These are phyloP conservation scores for Saturnispora hagleri DNA, from an alignment of 805 yeast genomes.

Conservation along the genomic window DNA sequence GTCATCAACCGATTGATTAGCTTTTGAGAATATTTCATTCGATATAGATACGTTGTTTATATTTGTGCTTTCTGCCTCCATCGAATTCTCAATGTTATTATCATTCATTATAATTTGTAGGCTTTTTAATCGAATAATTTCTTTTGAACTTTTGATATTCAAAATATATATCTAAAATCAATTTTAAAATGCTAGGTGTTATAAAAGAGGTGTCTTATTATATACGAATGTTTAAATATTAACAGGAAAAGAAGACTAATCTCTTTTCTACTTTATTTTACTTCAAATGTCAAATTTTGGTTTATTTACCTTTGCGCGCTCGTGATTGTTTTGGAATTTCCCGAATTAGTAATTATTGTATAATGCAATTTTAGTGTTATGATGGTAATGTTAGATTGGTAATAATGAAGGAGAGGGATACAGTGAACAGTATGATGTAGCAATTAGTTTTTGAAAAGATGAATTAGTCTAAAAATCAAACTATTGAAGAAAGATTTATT, in stretches of 20 bases:
- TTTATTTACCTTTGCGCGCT: background rate
- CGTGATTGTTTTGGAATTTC: background rate
- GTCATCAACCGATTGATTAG: slow-evolving; percentile 33
- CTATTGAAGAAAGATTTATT: background rate
- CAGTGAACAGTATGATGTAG: background rate
- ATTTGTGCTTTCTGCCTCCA: background rate
- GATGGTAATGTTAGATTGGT: background rate
- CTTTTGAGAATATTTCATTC: slow-evolving; percentile 20
- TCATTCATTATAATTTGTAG: background rate
- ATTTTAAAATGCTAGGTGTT: background rate
- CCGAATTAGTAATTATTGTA: background rate
- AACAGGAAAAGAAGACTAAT: background rate
- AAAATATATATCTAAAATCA: background rate
- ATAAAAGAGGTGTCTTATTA: background rate
- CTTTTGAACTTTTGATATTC: background rate
- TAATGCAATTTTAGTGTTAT: background rate
- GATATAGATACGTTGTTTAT: slow-evolving; percentile 6
- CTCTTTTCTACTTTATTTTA: background rate
- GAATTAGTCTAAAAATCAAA: background rate
- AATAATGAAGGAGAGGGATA: background rate
- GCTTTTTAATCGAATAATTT: background rate
- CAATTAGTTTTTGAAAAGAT: background rate
- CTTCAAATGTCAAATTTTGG: background rate
- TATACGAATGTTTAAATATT: background rate
- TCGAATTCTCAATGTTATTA: background rate